Evolutionary conservation across 2,329 filamentous ascomycete genomes (phyloP).

Genomic region (Epichloe glyceriae): DNA sequence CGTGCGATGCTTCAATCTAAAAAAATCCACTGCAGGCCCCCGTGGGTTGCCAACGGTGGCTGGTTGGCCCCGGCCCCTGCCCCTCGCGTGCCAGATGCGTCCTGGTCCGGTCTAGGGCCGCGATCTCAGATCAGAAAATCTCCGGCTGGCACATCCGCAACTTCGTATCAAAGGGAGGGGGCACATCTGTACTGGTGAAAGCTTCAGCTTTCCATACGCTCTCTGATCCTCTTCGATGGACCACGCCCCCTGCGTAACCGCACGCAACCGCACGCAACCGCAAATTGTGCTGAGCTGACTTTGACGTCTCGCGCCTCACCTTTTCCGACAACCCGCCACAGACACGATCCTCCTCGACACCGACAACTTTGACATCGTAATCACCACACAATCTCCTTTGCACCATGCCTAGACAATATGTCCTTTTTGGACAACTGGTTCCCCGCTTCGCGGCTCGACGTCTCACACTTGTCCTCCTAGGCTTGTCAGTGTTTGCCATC

Average conservation of each 20-base stretch:
- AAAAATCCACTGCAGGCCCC: no score
- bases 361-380: background rate
- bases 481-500: slow-evolving; percentile 39
- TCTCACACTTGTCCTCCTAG: slow-evolving; percentile 36
- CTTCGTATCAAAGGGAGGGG: background rate
- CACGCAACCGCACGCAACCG: background rate
- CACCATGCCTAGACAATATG: slow-evolving; percentile 18
- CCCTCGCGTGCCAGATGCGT: no score
- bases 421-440: slow-evolving; percentile 34
- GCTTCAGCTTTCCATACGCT: background rate
- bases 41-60: no score
- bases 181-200: background rate
- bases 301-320: background rate
- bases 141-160: background rate
- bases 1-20: no score
- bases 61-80: no score
- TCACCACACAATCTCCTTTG: background rate
- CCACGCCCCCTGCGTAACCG: background rate
- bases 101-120: no score
- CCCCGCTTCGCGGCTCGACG: slow-evolving; percentile 39
- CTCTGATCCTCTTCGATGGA: background rate
- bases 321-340: background rate
- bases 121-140: background rate
- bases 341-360: background rate
- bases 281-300: background rate